Base-by-base conservation (phyloP, 805 yeast species). In the Wickerhamiella kurtzmanii region DNA sequence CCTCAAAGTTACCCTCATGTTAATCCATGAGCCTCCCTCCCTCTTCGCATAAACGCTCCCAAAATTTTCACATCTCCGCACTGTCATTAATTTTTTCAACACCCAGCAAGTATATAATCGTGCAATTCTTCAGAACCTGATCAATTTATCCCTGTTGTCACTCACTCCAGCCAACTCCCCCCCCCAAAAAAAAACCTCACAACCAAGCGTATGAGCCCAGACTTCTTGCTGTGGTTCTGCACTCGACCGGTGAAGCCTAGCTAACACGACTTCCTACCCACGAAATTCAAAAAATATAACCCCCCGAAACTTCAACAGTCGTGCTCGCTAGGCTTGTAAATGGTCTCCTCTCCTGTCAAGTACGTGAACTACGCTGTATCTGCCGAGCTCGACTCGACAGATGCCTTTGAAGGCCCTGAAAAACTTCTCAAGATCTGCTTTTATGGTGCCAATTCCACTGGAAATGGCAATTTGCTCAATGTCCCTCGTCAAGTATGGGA, bases 361-460 rank as follows among this genome's bases (percentile, higher is more conserved):
- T 78, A 72, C 60, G 77, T 86, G 56, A 88, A 88, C 64, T 89
- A 82, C 63, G 84, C 80, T 50, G 69, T 84, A 44, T 80, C 94
- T 6, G 79, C 78, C 41, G 73, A 75, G 50, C 69, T 88, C 53
- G 96, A 88, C 66, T 87, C 96, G 17, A 73, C 94, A 13, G 82
- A 78, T 60, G 95, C 96, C 2, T 89, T 89, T 61, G 97, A 89
- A 69, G 97, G 98, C 4, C 97, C 98, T 28, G 97, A 89, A 64
- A 92, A 89, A 64, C 70, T 89, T 48, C 70, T 92, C 38, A 96
- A 89, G 62, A 70, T 89, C 49, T 88, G 96, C 96, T 79, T 87
- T 61, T 22, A 20, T 3, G 74, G 75, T 1, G 28, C 56, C 22
- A 5, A 16, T 13, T 6, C 20, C 32, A 3, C 43, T 17, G 19